Conservation (phyloP, 805 yeast species). For the Lachancea meyersii region DNA sequence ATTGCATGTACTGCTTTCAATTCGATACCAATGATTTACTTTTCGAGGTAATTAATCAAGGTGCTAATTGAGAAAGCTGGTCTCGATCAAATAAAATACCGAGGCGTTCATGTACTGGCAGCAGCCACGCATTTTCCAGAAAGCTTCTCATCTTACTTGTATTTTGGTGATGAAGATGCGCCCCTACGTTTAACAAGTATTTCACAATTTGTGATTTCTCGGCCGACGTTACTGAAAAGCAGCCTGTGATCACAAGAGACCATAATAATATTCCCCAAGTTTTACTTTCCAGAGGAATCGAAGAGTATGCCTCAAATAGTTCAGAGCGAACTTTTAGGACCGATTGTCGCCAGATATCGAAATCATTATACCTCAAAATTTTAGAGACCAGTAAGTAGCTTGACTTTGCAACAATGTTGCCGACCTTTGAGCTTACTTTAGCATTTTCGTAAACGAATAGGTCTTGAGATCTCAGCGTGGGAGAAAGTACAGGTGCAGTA, state of each 20-base stretch:
- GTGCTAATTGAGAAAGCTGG: slow-evolving; percentile 8
- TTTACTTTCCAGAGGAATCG: slow-evolving; percentile 11
- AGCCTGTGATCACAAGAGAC: slow-evolving; percentile 13
- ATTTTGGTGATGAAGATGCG: slow-evolving; percentile 11
- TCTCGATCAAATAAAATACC: slow-evolving; percentile 12
- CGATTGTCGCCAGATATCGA: slow-evolving; percentile 3
- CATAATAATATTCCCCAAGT: slow-evolving; percentile 16
- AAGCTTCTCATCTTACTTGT: slow-evolving; percentile 9
- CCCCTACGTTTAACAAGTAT: slow-evolving; percentile 11
- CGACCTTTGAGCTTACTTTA: slow-evolving; percentile 12
- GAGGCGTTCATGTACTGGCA: slow-evolving; percentile 7
- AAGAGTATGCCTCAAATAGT: slow-evolving; percentile 9
- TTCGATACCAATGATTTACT: too few species aligned
- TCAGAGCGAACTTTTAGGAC: slow-evolving; percentile 13
- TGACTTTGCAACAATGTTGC: slow-evolving; percentile 13
- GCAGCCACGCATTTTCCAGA: slow-evolving; percentile 11
- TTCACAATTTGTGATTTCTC: slow-evolving; percentile 8
- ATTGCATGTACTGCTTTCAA: too few species aligned
- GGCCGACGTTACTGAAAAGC: slow-evolving; percentile 9
- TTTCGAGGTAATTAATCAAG: slow-evolving; percentile 4
- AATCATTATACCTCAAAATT: slow-evolving; percentile 10
- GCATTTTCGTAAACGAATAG: slow-evolving; percentile 8
- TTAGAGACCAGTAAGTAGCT: slow-evolving; percentile 13
- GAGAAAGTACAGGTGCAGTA: slow-evolving; percentile 10
- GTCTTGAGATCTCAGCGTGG: slow-evolving; percentile 3